phyloP scores from a whole-genome alignment of 169 alveolate species.

The Plasmodium gaboni region DNA sequence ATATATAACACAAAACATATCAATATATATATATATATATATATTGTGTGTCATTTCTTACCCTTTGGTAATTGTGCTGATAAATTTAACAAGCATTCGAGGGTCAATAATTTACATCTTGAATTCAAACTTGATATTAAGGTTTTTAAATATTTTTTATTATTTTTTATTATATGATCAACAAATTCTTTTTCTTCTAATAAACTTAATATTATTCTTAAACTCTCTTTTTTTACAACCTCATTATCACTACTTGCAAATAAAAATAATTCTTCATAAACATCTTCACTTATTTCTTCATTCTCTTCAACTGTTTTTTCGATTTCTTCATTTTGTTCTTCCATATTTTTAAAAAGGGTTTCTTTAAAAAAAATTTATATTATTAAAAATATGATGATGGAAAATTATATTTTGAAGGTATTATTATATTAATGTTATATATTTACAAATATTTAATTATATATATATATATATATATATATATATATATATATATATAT shows the following conservation, averaged over 20 bases:
- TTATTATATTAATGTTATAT: too few species aligned
- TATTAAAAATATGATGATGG: too few species aligned
- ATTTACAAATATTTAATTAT: too few species aligned
- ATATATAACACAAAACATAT: neutral
- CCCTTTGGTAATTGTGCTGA: conserved; percentile 65
- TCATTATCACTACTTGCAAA: conserved; percentile 21
- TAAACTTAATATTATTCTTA: conserved; percentile 25
- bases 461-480: too few species aligned
- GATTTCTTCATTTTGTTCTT: neutral
- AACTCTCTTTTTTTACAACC: conserved; percentile 39
- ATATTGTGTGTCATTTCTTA: neutral
- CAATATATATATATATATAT: neutral
- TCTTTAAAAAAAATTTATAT: neutral
- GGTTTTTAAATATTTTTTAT: conserved; percentile 17
- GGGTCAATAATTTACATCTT: conserved; percentile 17
- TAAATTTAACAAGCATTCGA: conserved; percentile 39
- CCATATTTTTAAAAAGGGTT: neutral
- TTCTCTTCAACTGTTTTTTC: conserved; percentile 4
- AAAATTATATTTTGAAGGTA: too few species aligned
- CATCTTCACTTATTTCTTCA: neutral
- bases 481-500: too few species aligned
- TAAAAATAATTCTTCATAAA: conserved; percentile 45
- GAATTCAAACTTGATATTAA: conserved; percentile 18
- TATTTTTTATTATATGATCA: conserved; percentile 13
- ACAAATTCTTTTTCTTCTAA: conserved; percentile 15